These are phyloP conservation scores for Nannizzia gypsea DNA, from an alignment of 2,329 filamentous ascomycete species.

Conservation along the genomic window DNA sequence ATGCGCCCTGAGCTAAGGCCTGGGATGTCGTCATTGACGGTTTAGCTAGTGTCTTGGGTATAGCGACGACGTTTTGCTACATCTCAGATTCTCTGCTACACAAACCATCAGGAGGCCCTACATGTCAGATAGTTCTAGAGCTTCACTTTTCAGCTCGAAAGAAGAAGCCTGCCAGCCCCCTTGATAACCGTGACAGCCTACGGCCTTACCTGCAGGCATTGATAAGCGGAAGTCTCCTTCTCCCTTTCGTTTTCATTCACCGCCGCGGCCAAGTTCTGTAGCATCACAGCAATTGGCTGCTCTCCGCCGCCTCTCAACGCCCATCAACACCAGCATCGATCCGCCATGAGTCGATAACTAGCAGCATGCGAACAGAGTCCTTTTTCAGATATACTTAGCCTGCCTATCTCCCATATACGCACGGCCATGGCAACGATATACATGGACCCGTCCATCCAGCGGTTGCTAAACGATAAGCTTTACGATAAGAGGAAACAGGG, in stretches of 20 bases:
- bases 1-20: neutral
- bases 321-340: neutral
- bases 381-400: neutral
- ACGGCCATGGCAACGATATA: constrained; percentile 11
- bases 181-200: neutral
- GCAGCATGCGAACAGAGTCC: neutral
- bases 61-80: neutral
- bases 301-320: neutral
- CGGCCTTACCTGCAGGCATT: neutral
- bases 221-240: neutral
- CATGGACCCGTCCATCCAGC: constrained; percentile 85
- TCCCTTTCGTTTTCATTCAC: neutral
- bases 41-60: neutral
- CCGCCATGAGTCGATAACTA: neutral
- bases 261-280: neutral
- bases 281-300: neutral
- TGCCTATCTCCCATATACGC: neutral
- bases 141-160: neutral
- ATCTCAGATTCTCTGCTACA: neutral
- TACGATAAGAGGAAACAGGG: constrained; percentile 97
- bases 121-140: neutral
- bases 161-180: neutral
- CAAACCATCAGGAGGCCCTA: neutral
- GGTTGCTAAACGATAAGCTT: constrained; percentile 90
- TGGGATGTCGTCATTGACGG: constrained; percentile 3